Evolutionary conservation across 2,329 filamentous ascomycete genomes (phyloP).

Genomic region (Ophioceras dolichostomum): DNA sequence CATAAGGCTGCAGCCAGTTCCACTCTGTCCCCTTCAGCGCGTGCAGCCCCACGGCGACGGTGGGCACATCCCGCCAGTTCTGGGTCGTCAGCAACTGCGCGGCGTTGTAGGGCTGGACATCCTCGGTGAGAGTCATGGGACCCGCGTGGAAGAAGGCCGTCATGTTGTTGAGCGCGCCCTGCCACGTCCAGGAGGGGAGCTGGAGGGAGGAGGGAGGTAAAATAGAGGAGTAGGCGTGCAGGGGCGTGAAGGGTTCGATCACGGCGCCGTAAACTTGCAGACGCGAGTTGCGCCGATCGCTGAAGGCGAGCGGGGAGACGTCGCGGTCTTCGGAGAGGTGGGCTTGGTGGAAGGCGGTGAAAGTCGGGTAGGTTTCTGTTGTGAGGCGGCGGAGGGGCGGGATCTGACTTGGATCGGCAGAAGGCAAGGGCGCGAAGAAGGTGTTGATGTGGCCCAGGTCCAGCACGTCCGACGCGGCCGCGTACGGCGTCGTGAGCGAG

Average conservation of each 20-base stretch:
- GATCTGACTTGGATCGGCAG: no score
- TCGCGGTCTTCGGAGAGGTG: constrained; percentile 1
- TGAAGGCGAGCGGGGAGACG: background rate
- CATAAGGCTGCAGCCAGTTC: constrained; percentile 18
- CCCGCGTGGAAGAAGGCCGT: constrained; percentile 27
- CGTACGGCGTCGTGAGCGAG: constrained; percentile 8
- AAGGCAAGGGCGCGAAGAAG: constrained; percentile 12
- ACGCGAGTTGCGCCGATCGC: constrained; percentile 5
- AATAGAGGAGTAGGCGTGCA: constrained; percentile 20
- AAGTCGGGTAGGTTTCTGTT: background rate
- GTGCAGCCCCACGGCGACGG: constrained; percentile 7
- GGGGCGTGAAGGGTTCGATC: constrained; percentile 23
- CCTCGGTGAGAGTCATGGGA: constrained; percentile 15
- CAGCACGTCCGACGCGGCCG: constrained; percentile 6
- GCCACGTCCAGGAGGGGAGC: constrained; percentile 23
- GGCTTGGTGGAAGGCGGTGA: background rate
- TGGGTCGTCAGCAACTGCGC: constrained; percentile 1
- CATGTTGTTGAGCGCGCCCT: constrained; percentile 22
- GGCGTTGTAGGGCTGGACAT: constrained; percentile 8
- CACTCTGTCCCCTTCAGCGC: constrained; percentile 11
- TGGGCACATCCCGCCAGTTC: background rate
- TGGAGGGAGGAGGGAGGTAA: constrained; percentile 15
- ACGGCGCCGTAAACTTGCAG: constrained; percentile 14
- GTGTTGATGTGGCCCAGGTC: constrained; percentile 15
- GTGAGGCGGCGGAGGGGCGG: background rate